Evolutionary conservation across 1,284 basidiomycete genomes (phyloP), one percentile per base, ranked within the genome.

Genomic region (Naganishia cerealis): DNA sequence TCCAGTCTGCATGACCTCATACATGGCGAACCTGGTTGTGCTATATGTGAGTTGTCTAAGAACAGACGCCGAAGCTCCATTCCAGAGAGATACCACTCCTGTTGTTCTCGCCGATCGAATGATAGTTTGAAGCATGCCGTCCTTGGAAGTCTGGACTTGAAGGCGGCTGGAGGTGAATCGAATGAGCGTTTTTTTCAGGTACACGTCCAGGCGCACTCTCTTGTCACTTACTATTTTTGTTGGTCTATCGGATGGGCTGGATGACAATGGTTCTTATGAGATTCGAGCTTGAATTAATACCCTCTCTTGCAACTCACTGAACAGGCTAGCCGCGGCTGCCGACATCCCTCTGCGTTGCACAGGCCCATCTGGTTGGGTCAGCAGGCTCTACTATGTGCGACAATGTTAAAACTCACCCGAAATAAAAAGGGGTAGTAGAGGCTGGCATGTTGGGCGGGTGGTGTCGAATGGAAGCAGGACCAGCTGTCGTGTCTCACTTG

Each of bases 31-130:
- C 43, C 73, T 56, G 29, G 72, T 68, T 2, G 68, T 65, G 7
- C 71, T 67, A 50, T 75, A 75, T 8, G 73, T 75, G 59, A 67
- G 66, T 40, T 75, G 74, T 50, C 74, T 50, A 10, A 75, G 55
- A 8, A 73, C 55, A 52, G 71, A 72, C 1, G 71, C 73, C 3
- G 73, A 68, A 2, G 73, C 57, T 24, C 74, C 74, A 3, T 67
- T 68, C 71, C 73, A 75, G 16, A 75, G 62, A 16, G 71, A 62
- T 16, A 68, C 21, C 9, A 73, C 42, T 40, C 73, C 73, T 48
- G 58, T 48, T 9, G 42, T 16, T 9, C 24, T 33, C 36, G 57
- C 42, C 26, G 58, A 36, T 21, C 46, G 29, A 43, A 39, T 43
- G 58, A 50, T 46, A 33, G 58, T 43, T 16, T 62, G 58, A 1